Evolutionary conservation across 2,329 filamentous ascomycete genomes (phyloP).

Genomic region (Nemania sp.): DNA sequence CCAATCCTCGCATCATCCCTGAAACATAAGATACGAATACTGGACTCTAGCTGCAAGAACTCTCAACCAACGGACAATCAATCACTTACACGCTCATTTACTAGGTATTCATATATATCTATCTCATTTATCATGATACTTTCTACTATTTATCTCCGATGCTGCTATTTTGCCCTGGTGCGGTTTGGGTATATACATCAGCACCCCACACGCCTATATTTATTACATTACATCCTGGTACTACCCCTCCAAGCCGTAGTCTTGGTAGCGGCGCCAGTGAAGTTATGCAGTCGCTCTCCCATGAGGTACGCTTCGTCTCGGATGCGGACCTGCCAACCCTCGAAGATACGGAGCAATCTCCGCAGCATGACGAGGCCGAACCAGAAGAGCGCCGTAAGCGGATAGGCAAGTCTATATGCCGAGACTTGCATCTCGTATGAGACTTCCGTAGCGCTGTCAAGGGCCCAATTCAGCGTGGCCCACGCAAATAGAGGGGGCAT

Average conservation of each 20-base stretch:
- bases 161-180: neutral
- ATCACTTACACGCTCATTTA: neutral
- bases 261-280: constrained; percentile 56
- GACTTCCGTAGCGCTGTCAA: constrained; percentile 43
- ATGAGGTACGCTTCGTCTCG: constrained; percentile 96
- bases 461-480: constrained; percentile 55
- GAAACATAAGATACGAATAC: no score
- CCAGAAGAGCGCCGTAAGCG: constrained; percentile 66
- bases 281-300: constrained; percentile 94
- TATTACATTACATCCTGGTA: constrained; percentile 40
- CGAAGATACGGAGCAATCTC: constrained; percentile 71
- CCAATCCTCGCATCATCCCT: no score
- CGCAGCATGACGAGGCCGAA: constrained; percentile 60
- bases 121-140: neutral
- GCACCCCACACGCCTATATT: neutral
- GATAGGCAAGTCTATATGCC: constrained; percentile 75
- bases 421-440: constrained; percentile 51
- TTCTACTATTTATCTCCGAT: neutral
- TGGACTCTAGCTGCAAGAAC: no score
- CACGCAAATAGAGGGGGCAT: constrained; percentile 72
- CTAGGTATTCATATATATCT: neutral
- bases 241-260: constrained; percentile 44
- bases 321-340: constrained; percentile 82
- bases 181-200: neutral
- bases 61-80: neutral